Evolutionary conservation across 805 yeast species (phyloP), one percentile per base, ranked within the genome.

Genomic region (Candida vaughaniae): DNA sequence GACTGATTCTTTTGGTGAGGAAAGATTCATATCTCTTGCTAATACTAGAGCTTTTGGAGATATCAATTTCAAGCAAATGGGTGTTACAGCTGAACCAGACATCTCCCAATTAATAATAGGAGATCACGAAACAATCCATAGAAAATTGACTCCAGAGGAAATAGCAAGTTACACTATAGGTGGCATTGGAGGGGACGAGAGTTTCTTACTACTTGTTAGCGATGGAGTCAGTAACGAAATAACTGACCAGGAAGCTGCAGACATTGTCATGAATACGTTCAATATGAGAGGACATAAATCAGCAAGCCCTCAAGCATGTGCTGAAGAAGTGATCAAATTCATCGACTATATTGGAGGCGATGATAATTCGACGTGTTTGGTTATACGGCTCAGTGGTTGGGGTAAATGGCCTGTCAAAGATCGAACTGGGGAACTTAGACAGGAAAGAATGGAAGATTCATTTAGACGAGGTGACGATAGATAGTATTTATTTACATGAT

Each of bases 41-140:
- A 93, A 93, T 53, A 93, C 99, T 1, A 73, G 99, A 46, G 73
- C 96, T 1, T 93, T 93, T 71, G 99, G 99, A 27, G 99, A 93
- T 61, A 52, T 81, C 11, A 67, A 72, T 17, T 95, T 80, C 36
- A 93, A 93, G 59, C 71, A 82, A 25, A 76, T 79, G 55, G 99
- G 99, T 0, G 79, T 93, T 1, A 72, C 90, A 0, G 87, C 96
- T 10, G 98, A 93, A 62, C 99, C 99, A 0, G 97, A 93, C 44
- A 70, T 93, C 32, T 66, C 71, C 14, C 84, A 85, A 38, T 77
- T 68, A 46, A 55, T 85, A 8, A 71, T 89, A 18, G 95, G 95
- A 0, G 81, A 80, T 41, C 31, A 44, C 4, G 42, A 46, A 1
- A 52, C 62, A 6, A 49, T 58, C 48, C 77, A 3, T 36, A 47